Evolutionary conservation across 768 basidiomycete species (phyloP), one percentile per base, ranked within the genome.

Genomic region (Panus rudis): DNA sequence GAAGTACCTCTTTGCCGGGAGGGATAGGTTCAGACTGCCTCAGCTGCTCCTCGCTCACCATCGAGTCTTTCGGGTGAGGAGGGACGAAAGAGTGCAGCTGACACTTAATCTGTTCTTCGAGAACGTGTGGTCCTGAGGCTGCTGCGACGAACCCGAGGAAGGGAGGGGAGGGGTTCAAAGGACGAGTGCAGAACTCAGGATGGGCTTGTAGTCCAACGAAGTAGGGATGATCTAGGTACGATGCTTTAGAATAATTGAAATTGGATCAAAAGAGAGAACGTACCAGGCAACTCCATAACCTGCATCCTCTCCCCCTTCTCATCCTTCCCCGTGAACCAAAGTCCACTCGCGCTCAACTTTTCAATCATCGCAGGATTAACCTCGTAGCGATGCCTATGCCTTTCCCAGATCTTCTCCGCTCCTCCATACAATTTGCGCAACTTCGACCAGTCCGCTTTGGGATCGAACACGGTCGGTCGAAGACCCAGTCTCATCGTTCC

Each of bases 401-500:
- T 71, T 68, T 99, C 96, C 93, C 93, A 98, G 50, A 91, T 88
- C 57, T 74, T 84, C 19, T 70, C 74, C 2, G 72, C 73, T 14
- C 84, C 84, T 12, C 84, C 96, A 58, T 98, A 99, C 57, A 99
- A 66, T 59, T 76, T 76, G 24, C 92, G 73, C 19, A 75, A 66
- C 48, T 77, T 78, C 37, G 81, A 84, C 83, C 84, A 89, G 14
- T 61, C 55, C 55, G 84, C 83, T 1, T 79, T 81, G 11, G 68
- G 73, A 7, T 71, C 61, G 61, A 98, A 97, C 37, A 97, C 76
- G 2, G 94, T 99, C 3, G 94, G 92, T n/a, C 94, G 81, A 31
- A 98, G 72, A 19, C 96, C 96, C n/a, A 97, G 77, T 11, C 96
- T 84, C 96, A 99, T 99, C n/a, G 94, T 99, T 17, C 96, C 96